Base-by-base conservation (phyloP, 2,329 filamentous ascomycete species). In the Colletotrichum simmondsii region DNA sequence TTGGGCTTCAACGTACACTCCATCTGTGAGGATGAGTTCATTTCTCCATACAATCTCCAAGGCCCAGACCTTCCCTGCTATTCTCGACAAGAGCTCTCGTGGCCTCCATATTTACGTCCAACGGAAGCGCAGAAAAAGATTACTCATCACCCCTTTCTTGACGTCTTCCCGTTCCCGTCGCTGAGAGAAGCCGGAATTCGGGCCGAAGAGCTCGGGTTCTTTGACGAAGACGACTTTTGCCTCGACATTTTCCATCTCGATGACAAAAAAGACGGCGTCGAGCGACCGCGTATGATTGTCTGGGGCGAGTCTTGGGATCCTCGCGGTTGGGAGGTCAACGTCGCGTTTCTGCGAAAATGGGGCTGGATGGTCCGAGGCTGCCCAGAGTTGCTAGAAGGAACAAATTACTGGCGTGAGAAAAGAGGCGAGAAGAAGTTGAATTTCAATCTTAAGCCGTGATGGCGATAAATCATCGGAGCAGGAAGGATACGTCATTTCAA, bases 281-380 rank as follows among this genome's bases (percentile, higher is more conserved):
- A 61, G 26, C 75, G 76, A 58, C 77, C 80, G 22, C 81, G 79
- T 1, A 54, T 89, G 1, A 79, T 88, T 14, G 84, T 88, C 1
- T 89, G 87, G 87, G 85, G 86, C 0, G 83, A 86, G 4, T 80
- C 87, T 0, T 85, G 82, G 79, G 81, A 87, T 54, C 66, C 80
- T 1, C 72, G 73, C 0, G 84, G 81, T 16, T 89, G 87, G 87
- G 87, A 89, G 73, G 79, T 85, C 2, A 87, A 82, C 1, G 79
- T 81, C 10, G 69, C 72, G 0, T 88, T 89, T 73, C 73, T 85
- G 1, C 78, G 77, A 42, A 88, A 87, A 73, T 89, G 86, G 85
- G 79, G 75, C 0, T 80, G 80, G 78, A 65, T 85, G 5, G 59
- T 86, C 0, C 74, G 75, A 1, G 83, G 81, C 0, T 86, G 83